Conservation (phyloP, 2,329 filamentous ascomycete genomes). For the Verticillium dahliae region DNA sequence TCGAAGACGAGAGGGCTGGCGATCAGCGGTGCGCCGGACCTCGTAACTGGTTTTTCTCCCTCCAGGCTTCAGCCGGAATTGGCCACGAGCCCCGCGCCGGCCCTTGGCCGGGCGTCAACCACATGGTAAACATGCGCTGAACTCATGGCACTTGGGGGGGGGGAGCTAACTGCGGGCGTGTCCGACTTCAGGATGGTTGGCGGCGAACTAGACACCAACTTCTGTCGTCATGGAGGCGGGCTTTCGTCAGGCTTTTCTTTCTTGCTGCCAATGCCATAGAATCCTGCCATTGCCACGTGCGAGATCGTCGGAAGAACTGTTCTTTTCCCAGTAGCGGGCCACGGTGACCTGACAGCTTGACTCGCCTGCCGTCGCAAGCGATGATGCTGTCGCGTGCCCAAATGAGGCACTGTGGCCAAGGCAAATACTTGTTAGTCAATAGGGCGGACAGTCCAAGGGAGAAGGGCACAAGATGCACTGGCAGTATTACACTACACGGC, state of each 20-base stretch:
- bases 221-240: background rate
- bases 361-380: no score
- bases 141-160: conserved; percentile 4
- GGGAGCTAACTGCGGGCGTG: background rate
- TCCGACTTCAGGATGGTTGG: background rate
- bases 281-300: background rate
- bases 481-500: background rate
- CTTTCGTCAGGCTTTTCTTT: background rate
- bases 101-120: background rate
- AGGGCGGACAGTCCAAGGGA: background rate
- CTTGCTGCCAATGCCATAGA: background rate
- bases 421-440: no score
- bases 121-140: conserved; percentile 10
- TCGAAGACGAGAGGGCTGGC: background rate
- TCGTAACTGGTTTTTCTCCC: background rate
- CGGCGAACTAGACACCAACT: background rate
- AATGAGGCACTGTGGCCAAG: no score
- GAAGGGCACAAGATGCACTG: background rate
- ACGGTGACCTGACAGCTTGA: no score
- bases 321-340: no score
- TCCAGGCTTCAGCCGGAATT: background rate
- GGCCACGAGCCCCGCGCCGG: background rate
- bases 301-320: background rate
- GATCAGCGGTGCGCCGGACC: background rate
- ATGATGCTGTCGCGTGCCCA: no score